Conservation (phyloP, 352 stramenopile genomes). For the Globisporangium recalcitrans region DNA sequence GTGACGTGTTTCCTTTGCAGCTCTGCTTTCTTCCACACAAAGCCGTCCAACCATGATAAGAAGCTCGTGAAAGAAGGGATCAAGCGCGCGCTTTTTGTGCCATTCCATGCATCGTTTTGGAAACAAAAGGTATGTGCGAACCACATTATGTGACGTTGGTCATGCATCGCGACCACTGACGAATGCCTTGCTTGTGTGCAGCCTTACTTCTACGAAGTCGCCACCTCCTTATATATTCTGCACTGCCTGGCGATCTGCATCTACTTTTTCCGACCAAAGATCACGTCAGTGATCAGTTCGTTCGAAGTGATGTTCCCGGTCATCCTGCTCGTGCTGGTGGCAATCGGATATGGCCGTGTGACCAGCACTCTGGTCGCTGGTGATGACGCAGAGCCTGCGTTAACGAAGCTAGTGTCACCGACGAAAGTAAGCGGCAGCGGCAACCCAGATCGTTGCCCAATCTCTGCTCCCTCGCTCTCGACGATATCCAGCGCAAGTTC, state of each 20-base stretch:
- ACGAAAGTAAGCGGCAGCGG: constrained; percentile 22
- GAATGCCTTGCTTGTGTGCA: constrained; percentile 11
- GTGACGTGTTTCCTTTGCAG: constrained; percentile 20
- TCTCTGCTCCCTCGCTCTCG: constrained; percentile 10
- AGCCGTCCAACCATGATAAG: constrained; percentile 74
- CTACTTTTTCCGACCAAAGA: constrained; percentile 46
- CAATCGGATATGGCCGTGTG: constrained; percentile 73
- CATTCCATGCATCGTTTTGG: constrained; percentile 72
- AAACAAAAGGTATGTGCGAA: constrained; percentile 42
- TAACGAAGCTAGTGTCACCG: constrained; percentile 57
- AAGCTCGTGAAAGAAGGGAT: constrained; percentile 75
- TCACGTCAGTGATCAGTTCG: constrained; percentile 45
- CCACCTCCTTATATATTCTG: constrained; percentile 53
- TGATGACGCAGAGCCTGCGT: constrained; percentile 36
- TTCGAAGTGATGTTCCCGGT: constrained; percentile 70
- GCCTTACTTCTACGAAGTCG: constrained; percentile 58
- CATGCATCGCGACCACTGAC: background rate
- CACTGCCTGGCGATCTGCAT: constrained; percentile 39
- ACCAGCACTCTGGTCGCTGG: constrained; percentile 60
- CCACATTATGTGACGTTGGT: background rate
- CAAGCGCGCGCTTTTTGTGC: constrained; percentile 58
- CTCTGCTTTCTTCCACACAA: constrained; percentile 83
- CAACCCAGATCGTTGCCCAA: constrained; percentile 16
- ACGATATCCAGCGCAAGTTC: constrained; percentile 24
- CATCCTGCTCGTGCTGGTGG: constrained; percentile 51